phyloP scores from a whole-genome alignment of 2,329 filamentous ascomycete genomes.

The Diplodia scrobiculata region DNA sequence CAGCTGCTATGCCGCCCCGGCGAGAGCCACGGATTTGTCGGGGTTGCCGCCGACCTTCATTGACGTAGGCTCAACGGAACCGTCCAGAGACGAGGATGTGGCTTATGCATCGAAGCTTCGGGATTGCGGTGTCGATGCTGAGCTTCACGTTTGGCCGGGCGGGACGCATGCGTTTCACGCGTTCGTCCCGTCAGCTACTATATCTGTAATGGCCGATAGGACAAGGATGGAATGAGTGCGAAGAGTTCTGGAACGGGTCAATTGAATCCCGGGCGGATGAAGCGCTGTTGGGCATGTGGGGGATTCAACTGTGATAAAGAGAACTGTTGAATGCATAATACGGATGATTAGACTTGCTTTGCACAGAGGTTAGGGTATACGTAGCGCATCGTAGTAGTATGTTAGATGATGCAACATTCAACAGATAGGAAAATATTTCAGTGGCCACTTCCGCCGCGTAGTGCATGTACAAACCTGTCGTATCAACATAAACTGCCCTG shows the following conservation, averaged over 20 bases:
- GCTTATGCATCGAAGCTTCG: constrained; percentile 48
- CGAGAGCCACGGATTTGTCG: constrained; percentile 38
- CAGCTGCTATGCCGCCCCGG: constrained; percentile 44
- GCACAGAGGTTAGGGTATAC: neutral
- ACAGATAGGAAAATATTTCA: neutral
- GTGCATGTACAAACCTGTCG: neutral
- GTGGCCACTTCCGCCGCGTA: neutral
- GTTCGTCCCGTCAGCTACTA: neutral
- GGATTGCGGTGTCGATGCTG: constrained; percentile 47
- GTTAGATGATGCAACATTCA: too few species aligned
- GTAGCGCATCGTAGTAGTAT: neutral
- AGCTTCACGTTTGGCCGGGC: constrained; percentile 52
- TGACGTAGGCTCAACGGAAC: constrained; percentile 49
- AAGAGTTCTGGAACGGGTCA: neutral
- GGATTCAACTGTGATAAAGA: neutral
- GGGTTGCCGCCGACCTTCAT: constrained; percentile 51
- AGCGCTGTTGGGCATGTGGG: neutral
- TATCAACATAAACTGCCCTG: neutral
- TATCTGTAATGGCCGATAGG: neutral
- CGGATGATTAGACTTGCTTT: neutral
- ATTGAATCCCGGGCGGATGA: neutral
- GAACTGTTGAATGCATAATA: neutral
- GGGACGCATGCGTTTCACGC: constrained; percentile 1
- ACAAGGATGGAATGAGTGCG: neutral
- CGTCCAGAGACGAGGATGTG: constrained; percentile 50